Evolutionary conservation across 2,329 filamentous ascomycete species (phyloP), one percentile per base, ranked within the genome.

Genomic region (Colletotrichum chrysophilum): DNA sequence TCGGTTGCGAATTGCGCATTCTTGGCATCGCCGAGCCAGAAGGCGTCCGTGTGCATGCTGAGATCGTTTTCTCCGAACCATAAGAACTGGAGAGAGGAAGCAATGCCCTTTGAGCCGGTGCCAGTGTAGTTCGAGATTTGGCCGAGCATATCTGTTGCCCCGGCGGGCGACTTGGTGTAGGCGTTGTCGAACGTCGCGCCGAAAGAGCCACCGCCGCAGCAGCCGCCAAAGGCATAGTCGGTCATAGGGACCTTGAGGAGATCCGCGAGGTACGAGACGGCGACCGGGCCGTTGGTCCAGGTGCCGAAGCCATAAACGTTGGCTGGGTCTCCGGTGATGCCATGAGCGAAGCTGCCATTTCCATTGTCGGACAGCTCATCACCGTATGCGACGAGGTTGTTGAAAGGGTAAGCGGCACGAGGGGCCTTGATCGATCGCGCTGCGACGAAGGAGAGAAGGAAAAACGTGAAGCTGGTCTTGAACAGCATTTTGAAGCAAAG

Each of bases 191-290:
- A 65, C 7, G 68, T 71, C 18, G 68, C 68, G 60, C 68, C 68
- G 18, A 71, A 66, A 8, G 43, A 64, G 60, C 68, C 60, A 8
- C 68, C 60, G 18, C 68, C 68, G 28, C 68, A 71, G 43, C 68
- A 71, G 16, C 66, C 67, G 34, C 34, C 67, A 38, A 70, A 70
- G n/a, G 67, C 67, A 18, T 62, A 62, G 67, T 34, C 70, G 7
- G 61, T 28, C 60, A 71, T 16, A 7, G 68, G 68, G 16, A 71
- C 28, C 5, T 21, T 24, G 61, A 67, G 26, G 13, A 71, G 70
- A n/a, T 71, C 62, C 34, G 70, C 62, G 34, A 71, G 70, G 21
- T 71, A 71, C 13, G 68, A 71, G 7, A 71, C 60, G 24, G 68
- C 68, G 21, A 71, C 60, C 28, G 60, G 68, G 30, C 68, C 68